Evolutionary conservation across 2,329 filamentous ascomycete species (phyloP), one percentile per base, ranked within the genome.

Genomic region (Stachybotrys echinatus): DNA sequence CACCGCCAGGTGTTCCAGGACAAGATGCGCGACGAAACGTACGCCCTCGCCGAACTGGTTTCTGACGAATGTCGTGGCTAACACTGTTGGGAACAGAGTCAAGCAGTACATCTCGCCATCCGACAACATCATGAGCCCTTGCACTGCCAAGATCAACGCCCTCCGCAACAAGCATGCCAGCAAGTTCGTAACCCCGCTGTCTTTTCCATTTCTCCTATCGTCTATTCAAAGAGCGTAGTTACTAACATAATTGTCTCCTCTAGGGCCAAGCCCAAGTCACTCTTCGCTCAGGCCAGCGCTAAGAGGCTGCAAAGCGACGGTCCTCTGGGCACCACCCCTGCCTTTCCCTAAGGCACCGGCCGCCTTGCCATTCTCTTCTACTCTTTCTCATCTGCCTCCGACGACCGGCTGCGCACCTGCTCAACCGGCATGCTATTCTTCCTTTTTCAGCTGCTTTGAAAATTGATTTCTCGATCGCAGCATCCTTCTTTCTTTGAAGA

Each of bases 121-220:
- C n/a, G 89, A 95, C 69, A 84, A 83, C 70, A 92, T 95, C 74
- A 88, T 91, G 84, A 91, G 87, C 60, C 89, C 89, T 34, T 91
- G 88, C 69, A 88, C 85, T 18, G 85, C 88, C 68, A 94, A 94
- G 78, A 80, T 94, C 61, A 87, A 79, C 55, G 85, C 87, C 39
- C 83, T 92, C 69, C 87, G 88, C 71, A 88, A 82, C 72, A 91
- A 90, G 75, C 85, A 89, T 62, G 84, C 84, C 54, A 80, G 79
- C 72, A 92, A 91, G 86, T 89, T 76, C 65, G 81, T 77, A 38
- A 6, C 14, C 27, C 39, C n/a, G n/a, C 22, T 6, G 19, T 45
- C 23, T 23, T 17, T 6, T 27, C 6, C 6, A 27, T 6, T 42
- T 47, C 5, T 12, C 27, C 27, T 14, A 34, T 10, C 14, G 27